Percentiles rank a stretch among this genome's conserved stretches.
phyloP scores from a whole-genome alignment of 2,329 filamentous ascomycete species.

The Alternaria hordeiaustralica region DNA sequence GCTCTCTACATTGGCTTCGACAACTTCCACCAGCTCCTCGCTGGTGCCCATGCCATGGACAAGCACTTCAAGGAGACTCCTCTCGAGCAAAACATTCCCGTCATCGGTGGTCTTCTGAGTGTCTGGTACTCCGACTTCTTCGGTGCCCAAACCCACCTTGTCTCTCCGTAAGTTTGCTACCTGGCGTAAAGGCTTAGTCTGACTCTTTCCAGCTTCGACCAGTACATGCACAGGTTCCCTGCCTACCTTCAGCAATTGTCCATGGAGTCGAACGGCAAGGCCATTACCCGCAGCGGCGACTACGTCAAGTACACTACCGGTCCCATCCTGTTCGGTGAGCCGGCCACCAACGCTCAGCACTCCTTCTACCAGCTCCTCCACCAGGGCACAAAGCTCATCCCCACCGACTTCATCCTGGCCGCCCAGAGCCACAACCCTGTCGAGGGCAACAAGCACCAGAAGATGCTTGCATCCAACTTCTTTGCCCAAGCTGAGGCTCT shows the following conservation, averaged over 20 bases:
- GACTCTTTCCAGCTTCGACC: slow-evolving; percentile 74
- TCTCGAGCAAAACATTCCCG: slow-evolving; percentile 92
- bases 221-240: slow-evolving; percentile 98
- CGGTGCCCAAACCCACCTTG: slow-evolving; percentile 95
- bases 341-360: slow-evolving; percentile 98
- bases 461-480: slow-evolving; percentile 93
- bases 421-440: slow-evolving; percentile 97
- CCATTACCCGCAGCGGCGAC: slow-evolving; percentile 83
- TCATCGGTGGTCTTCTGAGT: slow-evolving; percentile 88
- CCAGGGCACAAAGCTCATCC: slow-evolving; percentile 98
- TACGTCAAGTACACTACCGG: slow-evolving; percentile 98
- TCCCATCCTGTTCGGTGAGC: slow-evolving; percentile 95
- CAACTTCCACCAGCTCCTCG: slow-evolving; percentile 96
- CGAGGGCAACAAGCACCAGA: slow-evolving; percentile 91
- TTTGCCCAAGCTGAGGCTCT: slow-evolving; percentile 87
- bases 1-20: slow-evolving; percentile 95
- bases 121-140: slow-evolving; percentile 99
- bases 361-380: slow-evolving; percentile 99
- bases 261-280: slow-evolving; percentile 99
- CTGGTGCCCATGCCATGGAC: slow-evolving; percentile 96
- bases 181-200: neutral
- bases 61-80: slow-evolving; percentile 94
- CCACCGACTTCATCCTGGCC: slow-evolving; percentile 96
- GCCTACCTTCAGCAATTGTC: slow-evolving; percentile 98
- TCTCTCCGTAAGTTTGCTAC: slow-evolving; percentile 77